Conservation (phyloP, 345 rosid genomes). For the Carallia brachiata region DNA sequence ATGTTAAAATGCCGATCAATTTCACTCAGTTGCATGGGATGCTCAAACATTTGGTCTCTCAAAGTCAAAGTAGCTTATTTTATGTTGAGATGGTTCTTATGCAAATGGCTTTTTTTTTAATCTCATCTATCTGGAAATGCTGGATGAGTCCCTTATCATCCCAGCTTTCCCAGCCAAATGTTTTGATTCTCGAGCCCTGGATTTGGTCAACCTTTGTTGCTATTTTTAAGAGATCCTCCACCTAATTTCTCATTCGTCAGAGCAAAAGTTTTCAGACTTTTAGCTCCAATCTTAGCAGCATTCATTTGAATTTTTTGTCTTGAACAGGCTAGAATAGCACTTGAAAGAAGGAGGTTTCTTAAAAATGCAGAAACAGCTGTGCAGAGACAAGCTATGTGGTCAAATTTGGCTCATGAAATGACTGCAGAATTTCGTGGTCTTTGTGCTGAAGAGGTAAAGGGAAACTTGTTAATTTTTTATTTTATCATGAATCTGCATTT, state of each 20-base stretch:
- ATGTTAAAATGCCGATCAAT: not conserved
- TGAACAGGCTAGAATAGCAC: conserved; percentile 92
- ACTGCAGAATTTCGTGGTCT: conserved; percentile 99
- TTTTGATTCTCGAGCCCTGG: too few relatives aligned
- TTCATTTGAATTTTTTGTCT: conserved; percentile 18
- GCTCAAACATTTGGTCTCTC: too few relatives aligned
- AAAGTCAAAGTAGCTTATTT: not conserved
- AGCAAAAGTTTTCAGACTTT: not conserved
- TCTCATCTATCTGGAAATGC: not conserved
- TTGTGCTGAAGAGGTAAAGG: conserved; percentile 95
- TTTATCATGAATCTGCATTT: not conserved
- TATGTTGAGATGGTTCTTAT: not conserved
- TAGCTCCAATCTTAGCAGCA: conserved; percentile 6
- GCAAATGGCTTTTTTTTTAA: not conserved
- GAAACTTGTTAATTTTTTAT: conserved; percentile 5
- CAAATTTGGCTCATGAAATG: conserved; percentile 99
- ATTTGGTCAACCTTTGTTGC: too few relatives aligned
- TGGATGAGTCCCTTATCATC: too few relatives aligned
- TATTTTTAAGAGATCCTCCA: too few relatives aligned
- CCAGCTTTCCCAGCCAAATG: too few relatives aligned
- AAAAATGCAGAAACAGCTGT: conserved; percentile 93
- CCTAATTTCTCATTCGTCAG: not conserved
- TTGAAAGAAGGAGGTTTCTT: conserved; percentile 88
- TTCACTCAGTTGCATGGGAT: not conserved
- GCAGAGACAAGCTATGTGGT: conserved; percentile 98